Evolutionary conservation across 176 grass and related monocot species (phyloP).

Genomic region (Oryza australiensis): DNA sequence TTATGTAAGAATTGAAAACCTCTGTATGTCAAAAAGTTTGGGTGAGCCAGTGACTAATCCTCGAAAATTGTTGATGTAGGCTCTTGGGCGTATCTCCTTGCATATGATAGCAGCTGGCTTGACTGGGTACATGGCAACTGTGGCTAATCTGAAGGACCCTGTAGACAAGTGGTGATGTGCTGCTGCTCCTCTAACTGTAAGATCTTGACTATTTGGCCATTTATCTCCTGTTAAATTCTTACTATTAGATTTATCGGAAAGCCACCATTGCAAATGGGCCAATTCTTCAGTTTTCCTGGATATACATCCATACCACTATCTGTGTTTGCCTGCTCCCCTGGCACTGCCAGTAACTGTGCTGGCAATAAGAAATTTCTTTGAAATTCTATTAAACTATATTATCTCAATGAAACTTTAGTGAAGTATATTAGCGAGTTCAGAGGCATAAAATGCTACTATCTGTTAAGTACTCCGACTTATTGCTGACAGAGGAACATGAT

Average conservation of each 20-base stretch:
- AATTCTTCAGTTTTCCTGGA: neutral
- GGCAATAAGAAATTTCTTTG: neutral
- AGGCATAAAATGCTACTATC: neutral
- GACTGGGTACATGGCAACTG: conserved; percentile 77
- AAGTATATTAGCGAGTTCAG: neutral
- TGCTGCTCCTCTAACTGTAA: conserved; percentile 61
- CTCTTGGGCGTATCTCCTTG: conserved; percentile 56
- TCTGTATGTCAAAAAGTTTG: neutral
- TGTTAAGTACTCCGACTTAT: neutral
- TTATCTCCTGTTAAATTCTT: neutral
- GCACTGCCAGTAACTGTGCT: neutral
- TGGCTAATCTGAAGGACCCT: conserved; percentile 64
- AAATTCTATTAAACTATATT: neutral
- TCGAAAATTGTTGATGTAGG: conserved; percentile 29
- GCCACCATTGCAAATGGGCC: neutral
- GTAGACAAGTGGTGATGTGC: conserved; percentile 68
- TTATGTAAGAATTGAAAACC: conserved; percentile 47
- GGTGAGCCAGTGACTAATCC: conserved; percentile 6
- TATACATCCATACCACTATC: neutral
- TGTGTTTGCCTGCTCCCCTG: neutral
- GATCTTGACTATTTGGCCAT: neutral
- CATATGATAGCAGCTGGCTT: conserved; percentile 59
- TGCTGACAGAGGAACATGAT: neutral
- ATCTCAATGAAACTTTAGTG: neutral
- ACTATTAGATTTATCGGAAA: neutral